phyloP scores from a whole-genome alignment of 768 basidiomycete species.

The Russula abietina region DNA sequence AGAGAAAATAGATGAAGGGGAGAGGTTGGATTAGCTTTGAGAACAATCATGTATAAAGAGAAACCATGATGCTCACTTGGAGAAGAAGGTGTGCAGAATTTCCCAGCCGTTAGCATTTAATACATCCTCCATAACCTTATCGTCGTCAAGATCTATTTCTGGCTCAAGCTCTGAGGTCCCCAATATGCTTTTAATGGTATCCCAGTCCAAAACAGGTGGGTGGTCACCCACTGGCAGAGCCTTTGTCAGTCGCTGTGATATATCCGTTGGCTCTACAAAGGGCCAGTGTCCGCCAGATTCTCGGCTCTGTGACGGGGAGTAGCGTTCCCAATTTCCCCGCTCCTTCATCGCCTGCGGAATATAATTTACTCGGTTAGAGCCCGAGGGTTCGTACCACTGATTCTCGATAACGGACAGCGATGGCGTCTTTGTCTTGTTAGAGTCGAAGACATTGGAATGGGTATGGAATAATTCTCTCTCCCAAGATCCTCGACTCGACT shows the following conservation, averaged over 20 bases:
- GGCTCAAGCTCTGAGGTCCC: not conserved
- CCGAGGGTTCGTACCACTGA: slow-evolving; percentile 37
- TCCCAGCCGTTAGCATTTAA: slow-evolving; percentile 38
- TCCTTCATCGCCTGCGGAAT: slow-evolving; percentile 31
- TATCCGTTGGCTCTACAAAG: not conserved
- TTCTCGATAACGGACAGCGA: slow-evolving; percentile 37
- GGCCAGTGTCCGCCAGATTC: slow-evolving; percentile 20
- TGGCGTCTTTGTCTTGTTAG: slow-evolving; percentile 23
- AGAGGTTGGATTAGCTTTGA: not conserved
- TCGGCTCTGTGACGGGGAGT: slow-evolving; percentile 18
- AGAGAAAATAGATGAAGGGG: not conserved
- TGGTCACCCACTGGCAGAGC: no score
- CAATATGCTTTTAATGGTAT: not conserved
- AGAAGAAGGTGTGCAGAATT: slow-evolving; percentile 37
- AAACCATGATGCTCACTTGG: slow-evolving; percentile 32
- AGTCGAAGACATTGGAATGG: slow-evolving; percentile 28
- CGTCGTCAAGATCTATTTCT: slow-evolving; percentile 26
- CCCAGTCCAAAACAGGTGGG: not conserved
- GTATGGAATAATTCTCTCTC: slow-evolving; percentile 33
- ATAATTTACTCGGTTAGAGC: slow-evolving; percentile 36
- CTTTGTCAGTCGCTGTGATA: not conserved
- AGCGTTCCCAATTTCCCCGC: slow-evolving; percentile 31
- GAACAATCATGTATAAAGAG: not conserved
- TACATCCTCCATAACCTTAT: slow-evolving; percentile 30
- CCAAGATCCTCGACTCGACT: slow-evolving; percentile 38